Conservation (phyloP, 2,329 filamentous ascomycete genomes). For the Fusarium acutatum region DNA sequence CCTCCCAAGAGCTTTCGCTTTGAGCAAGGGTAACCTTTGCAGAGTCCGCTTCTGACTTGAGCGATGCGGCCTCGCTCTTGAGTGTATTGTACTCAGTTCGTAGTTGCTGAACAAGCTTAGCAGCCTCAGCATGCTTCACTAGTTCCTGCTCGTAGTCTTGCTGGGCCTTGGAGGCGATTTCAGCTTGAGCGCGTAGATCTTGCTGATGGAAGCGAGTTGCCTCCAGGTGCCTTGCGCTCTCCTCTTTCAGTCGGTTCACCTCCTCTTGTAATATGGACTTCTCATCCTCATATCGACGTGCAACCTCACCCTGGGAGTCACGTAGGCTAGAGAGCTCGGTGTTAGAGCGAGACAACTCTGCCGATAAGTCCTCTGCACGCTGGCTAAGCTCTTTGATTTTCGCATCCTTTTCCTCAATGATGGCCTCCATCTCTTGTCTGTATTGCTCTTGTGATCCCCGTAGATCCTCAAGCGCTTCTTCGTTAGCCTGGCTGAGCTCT, state of each 20-base stretch:
- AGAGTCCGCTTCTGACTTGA: constrained; percentile 84
- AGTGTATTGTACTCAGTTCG: constrained; percentile 84
- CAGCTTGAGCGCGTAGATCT: constrained; percentile 90
- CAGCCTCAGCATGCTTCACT: constrained; percentile 94
- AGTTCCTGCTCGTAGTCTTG: constrained; percentile 95
- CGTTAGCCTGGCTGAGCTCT: constrained; percentile 83
- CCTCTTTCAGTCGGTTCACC: constrained; percentile 81
- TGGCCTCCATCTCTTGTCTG: constrained; percentile 81
- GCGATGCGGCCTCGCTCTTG: constrained; percentile 78
- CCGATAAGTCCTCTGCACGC: constrained; percentile 82
- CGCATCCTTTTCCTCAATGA: constrained; percentile 79
- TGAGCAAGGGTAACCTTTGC: constrained; percentile 81
- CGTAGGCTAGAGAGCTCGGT: constrained; percentile 82
- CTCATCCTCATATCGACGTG: constrained; percentile 79
- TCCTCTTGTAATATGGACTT: constrained; percentile 82
- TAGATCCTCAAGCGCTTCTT: constrained; percentile 85
- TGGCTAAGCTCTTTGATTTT: constrained; percentile 84
- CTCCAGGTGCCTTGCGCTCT: constrained; percentile 80
- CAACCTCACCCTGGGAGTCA: constrained; percentile 80
- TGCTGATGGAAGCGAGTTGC: constrained; percentile 87
- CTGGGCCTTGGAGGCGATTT: constrained; percentile 92
- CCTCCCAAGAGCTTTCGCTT: constrained; percentile 87
- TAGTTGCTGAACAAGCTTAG: constrained; percentile 80
- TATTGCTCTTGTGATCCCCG: constrained; percentile 86
- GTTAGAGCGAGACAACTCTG: constrained; percentile 83